Base-by-base conservation (phyloP, 208 protist species). In the Acanthamoeba triangularis region DNA sequence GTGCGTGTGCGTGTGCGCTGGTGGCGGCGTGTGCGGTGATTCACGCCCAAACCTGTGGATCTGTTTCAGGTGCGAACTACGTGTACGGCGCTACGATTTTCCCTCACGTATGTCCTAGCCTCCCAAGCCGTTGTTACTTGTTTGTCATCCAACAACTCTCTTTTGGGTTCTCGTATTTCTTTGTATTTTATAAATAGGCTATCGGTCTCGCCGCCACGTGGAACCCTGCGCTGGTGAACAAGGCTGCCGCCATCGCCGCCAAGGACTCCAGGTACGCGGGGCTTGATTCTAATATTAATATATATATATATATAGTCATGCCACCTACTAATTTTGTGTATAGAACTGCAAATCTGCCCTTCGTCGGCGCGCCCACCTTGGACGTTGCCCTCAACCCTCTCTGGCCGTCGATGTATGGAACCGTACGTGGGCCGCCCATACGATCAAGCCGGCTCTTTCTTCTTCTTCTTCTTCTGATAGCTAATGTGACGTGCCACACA, bases 11-110 rank as follows among this genome's bases (percentile, higher is more conserved):
- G 5, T 74, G 13, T 41, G 23, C 61, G 28, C 23, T 67, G 61
- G 16, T 67, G 28, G 61, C 4, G 23, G 23, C 3, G 37, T 61
- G 65, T 74, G 25, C 65, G 18, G 13, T 30, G 28, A 74, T 25
- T 74, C 28, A 74, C 28, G 20, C 2, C 54, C 20, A 61, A 61
- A 61, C 11, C 11, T 61, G 20, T 61, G 54, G 16, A 1, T 2
- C 1, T 61, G 54, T 6, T 61, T 5, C 65, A 74, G 65, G 74
- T 25, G 76, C 76, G 11, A 85, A 85, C 76, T 85, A 85, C 47
- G 76, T 85, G 18, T 85, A 85, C 76, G 76, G 76, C 33, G 76
- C 76, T 10, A 85, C 76, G 11, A 2, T 85, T 28, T 85, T 85
- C 47, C 76, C 76, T 20, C 76, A 85, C 23, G 76, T 85, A 49